Base-by-base conservation (phyloP, 208 protist genomes). In the Trypanosoma caninum region DNA sequence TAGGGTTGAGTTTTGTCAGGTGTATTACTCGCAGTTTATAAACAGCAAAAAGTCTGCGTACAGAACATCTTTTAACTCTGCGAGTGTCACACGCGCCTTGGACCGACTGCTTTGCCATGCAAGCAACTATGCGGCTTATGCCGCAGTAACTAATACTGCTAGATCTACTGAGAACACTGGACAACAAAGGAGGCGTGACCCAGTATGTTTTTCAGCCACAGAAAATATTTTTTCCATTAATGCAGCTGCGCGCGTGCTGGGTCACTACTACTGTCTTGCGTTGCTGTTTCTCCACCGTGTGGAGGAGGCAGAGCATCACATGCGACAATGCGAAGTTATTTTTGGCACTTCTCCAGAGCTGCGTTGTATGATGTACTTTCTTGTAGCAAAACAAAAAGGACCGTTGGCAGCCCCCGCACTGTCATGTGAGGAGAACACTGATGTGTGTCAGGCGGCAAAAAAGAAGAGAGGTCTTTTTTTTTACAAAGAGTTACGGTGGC, bases 1-100 rank as follows among this genome's bases (percentile, higher is more conserved):
- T 1, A 53, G 52, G 8, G 61, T 70, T 48, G 80, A 87, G 58
- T 50, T 78, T 18, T 87, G 80, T 47, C 68, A 66, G 14, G 63
- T 82, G 34, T 73, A 82, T 52, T 72, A 77, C 47, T 51, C 74
- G 2, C 66, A 82, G 35, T 25, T 69, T 34, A 48, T 59, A 34
- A 78, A 20, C 23, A 13, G 20, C 8, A 6, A 4, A 40, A 53
- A 5, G 27, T 0, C 41, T 8, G 18, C 45, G 5, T 59, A 44
- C 18, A 33, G 37, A n/a, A 48, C 55, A 6, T 47, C 28, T 1
- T 14, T 64, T 41, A 22, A 64, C 31, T 16, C 18, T 33, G 18
- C 56, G n/a, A 27, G 65, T n/a, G n/a, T n/a, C n/a, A 10, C 16
- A 20, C 45, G 55, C 9, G 56, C 65, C 2, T 34, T 70, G 14